Evolutionary conservation across 2,329 filamentous ascomycete species (phyloP).

Genomic region (Ophiocordyceps camponoti-rufipedis): DNA sequence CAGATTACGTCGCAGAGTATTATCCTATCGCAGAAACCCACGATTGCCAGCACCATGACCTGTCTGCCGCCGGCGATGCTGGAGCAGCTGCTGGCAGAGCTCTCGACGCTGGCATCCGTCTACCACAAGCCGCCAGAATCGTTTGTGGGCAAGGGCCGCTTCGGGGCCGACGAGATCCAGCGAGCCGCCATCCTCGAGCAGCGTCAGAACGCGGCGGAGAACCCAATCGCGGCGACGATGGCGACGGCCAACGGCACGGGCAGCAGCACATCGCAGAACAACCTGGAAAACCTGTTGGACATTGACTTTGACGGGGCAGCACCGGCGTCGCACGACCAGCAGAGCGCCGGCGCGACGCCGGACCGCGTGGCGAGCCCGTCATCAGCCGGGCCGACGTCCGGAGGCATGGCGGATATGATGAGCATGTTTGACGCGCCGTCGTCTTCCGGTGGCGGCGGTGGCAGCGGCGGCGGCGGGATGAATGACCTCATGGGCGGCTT

Average conservation of each 20-base stretch:
- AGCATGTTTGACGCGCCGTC: conserved; percentile 84
- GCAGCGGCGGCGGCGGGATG: conserved; percentile 31
- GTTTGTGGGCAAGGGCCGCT: conserved; percentile 85
- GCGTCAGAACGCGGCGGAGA: conserved; percentile 33
- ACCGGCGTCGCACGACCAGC: conserved; percentile 62
- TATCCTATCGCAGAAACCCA: conserved; percentile 93
- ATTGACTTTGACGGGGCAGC: conserved; percentile 91
- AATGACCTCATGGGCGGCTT: conserved; percentile 68
- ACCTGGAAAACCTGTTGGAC: conserved; percentile 86
- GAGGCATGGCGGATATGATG: conserved; percentile 51
- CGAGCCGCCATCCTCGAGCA: conserved; percentile 78
- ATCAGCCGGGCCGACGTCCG: conserved; percentile 4
- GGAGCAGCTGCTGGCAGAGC: conserved; percentile 92
- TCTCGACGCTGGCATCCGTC: conserved; percentile 89
- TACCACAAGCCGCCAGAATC: conserved; percentile 97
- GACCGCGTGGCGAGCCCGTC: conserved; percentile 30
- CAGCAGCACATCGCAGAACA: conserved; percentile 40
- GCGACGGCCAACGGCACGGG: conserved; percentile 56
- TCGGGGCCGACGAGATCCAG: conserved; percentile 61
- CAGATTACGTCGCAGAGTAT: conserved; percentile 54
- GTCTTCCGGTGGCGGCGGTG: conserved; percentile 40
- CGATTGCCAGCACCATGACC: conserved; percentile 91
- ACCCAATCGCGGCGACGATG: conserved; percentile 26
- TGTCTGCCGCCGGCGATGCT: conserved; percentile 79
- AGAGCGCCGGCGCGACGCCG: conserved; percentile 39